Base-by-base conservation (phyloP, 2,329 filamentous ascomycete species). In the Clonostachys byssicola region DNA sequence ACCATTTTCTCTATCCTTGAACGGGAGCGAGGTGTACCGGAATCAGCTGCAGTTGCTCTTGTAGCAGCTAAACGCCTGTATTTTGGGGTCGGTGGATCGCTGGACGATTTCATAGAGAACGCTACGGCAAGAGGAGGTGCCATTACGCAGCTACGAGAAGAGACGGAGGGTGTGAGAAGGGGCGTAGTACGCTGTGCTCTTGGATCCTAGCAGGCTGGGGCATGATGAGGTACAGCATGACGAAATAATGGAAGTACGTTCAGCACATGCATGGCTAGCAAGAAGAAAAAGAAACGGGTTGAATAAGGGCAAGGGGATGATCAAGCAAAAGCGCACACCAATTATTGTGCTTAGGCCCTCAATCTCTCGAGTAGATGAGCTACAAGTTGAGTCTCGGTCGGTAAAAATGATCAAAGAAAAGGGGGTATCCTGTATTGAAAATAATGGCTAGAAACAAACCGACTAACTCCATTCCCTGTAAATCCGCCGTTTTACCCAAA, bases 41-140 rank as follows among this genome's bases (percentile, higher is more conserved):
- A 30, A 10, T 17, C 23, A 9, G 34, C 39, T 16, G 34, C 9
- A 6, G 78, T 77, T 43, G 83, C 85, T 2, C 70, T 90, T 17
- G 77, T 92, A 6, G 88, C 80, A 4, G 89, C 89, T 2, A 94
- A 94, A 70, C 80, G 81, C 53, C 75, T 92, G 12, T 94, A 94
- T 65, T 94, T 94, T 65, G 89, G 89, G 4, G 89, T 94, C 6
- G 89, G 89, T 0, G 89, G 89, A 0, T 91, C 88, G 17, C 76
- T 94, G 18, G 86, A 90, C 61, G 88, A 88, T 53, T 89, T 94
- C 55, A 69, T 84, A 43, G 65, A 72, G 44, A 71, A 67, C 52
- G 75, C 81, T 40, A 67, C 67, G 47, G 66, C 61, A 1, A 71
- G 71, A 36, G 81, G 80, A 3, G 72, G 68, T 12, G 52, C 55